These are phyloP conservation scores for Debaryomycetaceae sp. DNA, from an alignment of 1,139 yeast species.

Conservation along the genomic window DNA sequence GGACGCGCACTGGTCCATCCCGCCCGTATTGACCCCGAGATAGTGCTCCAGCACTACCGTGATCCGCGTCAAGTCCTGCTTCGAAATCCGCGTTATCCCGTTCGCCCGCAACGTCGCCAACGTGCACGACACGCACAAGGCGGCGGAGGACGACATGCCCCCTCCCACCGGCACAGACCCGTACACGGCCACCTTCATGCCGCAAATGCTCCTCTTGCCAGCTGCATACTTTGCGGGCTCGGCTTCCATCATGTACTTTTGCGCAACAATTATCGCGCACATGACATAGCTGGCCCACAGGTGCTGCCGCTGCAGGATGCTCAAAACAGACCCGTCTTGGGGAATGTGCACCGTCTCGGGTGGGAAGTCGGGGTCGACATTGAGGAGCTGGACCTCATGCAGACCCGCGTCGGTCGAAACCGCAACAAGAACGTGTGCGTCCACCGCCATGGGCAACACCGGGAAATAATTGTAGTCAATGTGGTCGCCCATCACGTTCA, in stretches of 20 bases:
- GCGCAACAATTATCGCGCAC: constrained; percentile 57
- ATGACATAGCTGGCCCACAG: constrained; percentile 63
- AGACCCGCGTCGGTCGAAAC: constrained; percentile 21
- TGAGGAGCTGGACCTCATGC: constrained; percentile 29
- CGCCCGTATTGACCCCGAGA: constrained; percentile 68
- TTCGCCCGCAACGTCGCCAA: constrained; percentile 48
- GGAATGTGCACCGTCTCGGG: constrained; percentile 28
- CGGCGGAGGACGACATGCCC: constrained; percentile 65
- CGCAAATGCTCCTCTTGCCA: constrained; percentile 20
- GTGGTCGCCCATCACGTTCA: constrained; percentile 67
- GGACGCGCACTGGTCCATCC: constrained; percentile 72
- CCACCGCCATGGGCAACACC: constrained; percentile 70
- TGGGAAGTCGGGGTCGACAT: constrained; percentile 22
- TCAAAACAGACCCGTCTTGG: constrained; percentile 26
- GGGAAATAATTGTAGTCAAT: constrained; percentile 61
- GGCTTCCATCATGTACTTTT: constrained; percentile 33
- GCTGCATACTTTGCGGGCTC: constrained; percentile 10
- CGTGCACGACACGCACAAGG: constrained; percentile 59
- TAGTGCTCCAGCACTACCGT: constrained; percentile 64
- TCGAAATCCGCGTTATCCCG: constrained; percentile 32
- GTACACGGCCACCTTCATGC: constrained; percentile 44
- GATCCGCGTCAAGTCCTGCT: constrained; percentile 45
- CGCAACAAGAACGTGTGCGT: constrained; percentile 52
- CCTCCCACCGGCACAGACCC: constrained; percentile 70
- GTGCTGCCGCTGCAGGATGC: constrained; percentile 38